Evolutionary conservation across 2,329 filamentous ascomycete genomes (phyloP).

Genomic region (Trichoderma arundinaceum): DNA sequence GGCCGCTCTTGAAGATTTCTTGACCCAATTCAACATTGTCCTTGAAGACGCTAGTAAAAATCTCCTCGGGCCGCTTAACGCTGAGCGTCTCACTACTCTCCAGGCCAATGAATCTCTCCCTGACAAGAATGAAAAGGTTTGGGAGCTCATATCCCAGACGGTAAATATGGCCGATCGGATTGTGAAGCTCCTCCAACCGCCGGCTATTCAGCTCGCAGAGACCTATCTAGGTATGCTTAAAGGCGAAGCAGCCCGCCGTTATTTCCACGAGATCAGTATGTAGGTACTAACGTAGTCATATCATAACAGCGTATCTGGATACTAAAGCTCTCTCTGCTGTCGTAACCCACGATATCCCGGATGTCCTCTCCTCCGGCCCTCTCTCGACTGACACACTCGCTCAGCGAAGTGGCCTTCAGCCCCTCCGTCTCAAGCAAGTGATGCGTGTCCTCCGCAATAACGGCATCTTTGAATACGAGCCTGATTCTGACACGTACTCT

Average conservation of each 20-base stretch:
- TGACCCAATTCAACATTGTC: constrained; percentile 6
- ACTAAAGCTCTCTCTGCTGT: constrained; percentile 24
- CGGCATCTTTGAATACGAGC: constrained; percentile 45
- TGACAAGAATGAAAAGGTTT: constrained; percentile 1
- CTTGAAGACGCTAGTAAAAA: constrained; percentile 1
- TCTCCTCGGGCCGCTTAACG: background rate
- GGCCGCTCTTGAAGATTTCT: background rate
- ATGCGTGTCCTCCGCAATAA: constrained; percentile 35
- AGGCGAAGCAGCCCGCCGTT: background rate
- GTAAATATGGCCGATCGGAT: constrained; percentile 27
- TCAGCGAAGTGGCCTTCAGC: constrained; percentile 11
- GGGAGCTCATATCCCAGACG: constrained; percentile 17
- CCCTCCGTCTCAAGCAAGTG: constrained; percentile 27
- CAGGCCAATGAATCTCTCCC: background rate
- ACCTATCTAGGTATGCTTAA: constrained; percentile 18
- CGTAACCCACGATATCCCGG: constrained; percentile 24
- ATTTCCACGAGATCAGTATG: background rate
- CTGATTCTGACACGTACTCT: constrained; percentile 38
- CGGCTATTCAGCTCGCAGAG: constrained; percentile 20
- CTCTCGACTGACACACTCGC: constrained; percentile 10
- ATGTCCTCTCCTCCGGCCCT: constrained; percentile 2
- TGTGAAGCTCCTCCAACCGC: constrained; percentile 20
- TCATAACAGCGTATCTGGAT: constrained; percentile 20
- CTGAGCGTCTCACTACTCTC: constrained; percentile 7
- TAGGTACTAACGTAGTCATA: background rate